These are phyloP conservation scores for Podospora pseudoanserina DNA, from an alignment of 495 filamentous ascomycete genomes.

Conservation along the genomic window DNA sequence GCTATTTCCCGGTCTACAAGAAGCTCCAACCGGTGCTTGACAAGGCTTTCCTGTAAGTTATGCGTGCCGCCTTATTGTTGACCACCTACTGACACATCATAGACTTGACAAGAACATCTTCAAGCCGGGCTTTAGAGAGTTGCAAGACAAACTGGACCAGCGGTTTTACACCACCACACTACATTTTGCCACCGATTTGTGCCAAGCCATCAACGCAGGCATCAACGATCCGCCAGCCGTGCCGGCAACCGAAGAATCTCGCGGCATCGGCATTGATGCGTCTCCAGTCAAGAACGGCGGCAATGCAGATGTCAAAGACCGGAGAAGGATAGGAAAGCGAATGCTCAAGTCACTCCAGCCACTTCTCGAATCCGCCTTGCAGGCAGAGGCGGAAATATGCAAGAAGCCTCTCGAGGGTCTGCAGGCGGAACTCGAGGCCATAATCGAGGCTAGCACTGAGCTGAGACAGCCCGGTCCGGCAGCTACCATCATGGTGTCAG, in stretches of 20 bases:
- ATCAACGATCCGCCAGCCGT: slow-evolving; percentile 48
- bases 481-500: slow-evolving; percentile 23
- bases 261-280: slow-evolving; percentile 25
- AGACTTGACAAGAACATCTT: slow-evolving; percentile 79
- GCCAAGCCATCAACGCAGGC: slow-evolving; percentile 62
- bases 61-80: background rate
- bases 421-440: slow-evolving; percentile 65
- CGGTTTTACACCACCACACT: slow-evolving; percentile 72
- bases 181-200: slow-evolving; percentile 70
- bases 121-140: slow-evolving; percentile 55
- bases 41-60: slow-evolving; percentile 63
- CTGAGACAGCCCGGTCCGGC: slow-evolving; percentile 29
- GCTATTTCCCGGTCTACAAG: slow-evolving; percentile 84
- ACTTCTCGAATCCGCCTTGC: slow-evolving; percentile 68
- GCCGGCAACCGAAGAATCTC: slow-evolving; percentile 22
- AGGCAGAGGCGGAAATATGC: slow-evolving; percentile 74
- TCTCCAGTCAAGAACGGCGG: slow-evolving; percentile 34
- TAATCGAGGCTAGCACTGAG: slow-evolving; percentile 60
- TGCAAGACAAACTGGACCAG: slow-evolving; percentile 63
- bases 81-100: slow-evolving; percentile 23
- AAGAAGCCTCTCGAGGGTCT: slow-evolving; percentile 65
- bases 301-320: slow-evolving; percentile 39
- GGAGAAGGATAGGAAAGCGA: slow-evolving; percentile 70
- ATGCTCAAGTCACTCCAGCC: slow-evolving; percentile 79
- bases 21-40: slow-evolving; percentile 77